Evolutionary conservation across 23 red algal genomes (phyloP).

Genomic region (Gracilaria domingensis): DNA sequence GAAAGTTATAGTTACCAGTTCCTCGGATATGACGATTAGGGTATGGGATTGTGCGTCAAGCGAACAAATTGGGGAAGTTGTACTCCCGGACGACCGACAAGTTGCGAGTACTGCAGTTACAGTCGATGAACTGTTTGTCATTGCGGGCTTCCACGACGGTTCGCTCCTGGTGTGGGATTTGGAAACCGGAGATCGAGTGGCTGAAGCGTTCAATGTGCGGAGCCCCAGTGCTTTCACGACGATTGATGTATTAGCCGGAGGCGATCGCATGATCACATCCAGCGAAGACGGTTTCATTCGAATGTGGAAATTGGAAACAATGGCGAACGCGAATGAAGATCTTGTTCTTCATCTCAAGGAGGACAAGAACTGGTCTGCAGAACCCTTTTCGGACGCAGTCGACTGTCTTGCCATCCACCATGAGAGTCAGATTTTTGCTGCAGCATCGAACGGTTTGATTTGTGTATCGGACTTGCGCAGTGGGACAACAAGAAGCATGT

Average conservation of each 20-base stretch:
- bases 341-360: constrained; percentile 17
- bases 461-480: constrained; percentile 8
- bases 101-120: background rate
- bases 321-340: constrained; percentile 21
- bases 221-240: constrained; percentile 19
- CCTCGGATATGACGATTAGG: constrained; percentile 17
- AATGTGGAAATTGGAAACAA: constrained; percentile 27
- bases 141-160: constrained; percentile 11
- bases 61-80: constrained; percentile 5
- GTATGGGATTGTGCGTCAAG: constrained; percentile 32
- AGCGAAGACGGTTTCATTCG: constrained; percentile 9
- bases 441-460: constrained; percentile 11
- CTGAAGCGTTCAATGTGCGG: constrained; percentile 13
- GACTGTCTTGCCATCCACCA: background rate
- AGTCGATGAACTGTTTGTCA: constrained; percentile 1
- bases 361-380: constrained; percentile 13
- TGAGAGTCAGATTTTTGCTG: constrained; percentile 4
- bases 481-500: background rate
- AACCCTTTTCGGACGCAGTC: background rate
- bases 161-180: constrained; percentile 28
- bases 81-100: background rate
- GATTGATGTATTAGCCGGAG: constrained; percentile 3
- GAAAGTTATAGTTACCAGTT: constrained; percentile 18
- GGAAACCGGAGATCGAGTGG: constrained; percentile 20
- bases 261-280: constrained; percentile 14